Evolutionary conservation across 257 asterid species (phyloP).

Genomic region (Petunia axillaris): DNA sequence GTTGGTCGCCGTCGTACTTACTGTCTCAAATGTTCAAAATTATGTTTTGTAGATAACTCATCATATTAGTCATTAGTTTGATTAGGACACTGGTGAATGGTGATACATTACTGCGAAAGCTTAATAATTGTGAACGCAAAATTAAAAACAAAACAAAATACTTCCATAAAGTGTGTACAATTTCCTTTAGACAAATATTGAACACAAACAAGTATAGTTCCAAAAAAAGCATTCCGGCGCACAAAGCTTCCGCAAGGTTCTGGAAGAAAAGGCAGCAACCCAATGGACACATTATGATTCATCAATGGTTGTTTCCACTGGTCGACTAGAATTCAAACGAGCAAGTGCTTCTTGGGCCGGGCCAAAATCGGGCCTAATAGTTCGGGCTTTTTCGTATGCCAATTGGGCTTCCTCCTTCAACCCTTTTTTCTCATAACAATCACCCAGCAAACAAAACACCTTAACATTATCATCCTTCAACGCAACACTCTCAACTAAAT

Average conservation of each 20-base stretch:
- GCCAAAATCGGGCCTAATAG: slow-evolving; percentile 41
- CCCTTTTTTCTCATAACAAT: slow-evolving; percentile 66
- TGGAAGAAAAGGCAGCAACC: no score
- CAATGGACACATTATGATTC: no score
- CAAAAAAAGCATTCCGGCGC: no score
- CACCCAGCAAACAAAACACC: slow-evolving; percentile 60
- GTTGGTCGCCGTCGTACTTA: neutral
- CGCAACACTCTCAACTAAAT: slow-evolving; percentile 58
- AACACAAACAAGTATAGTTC: no score
- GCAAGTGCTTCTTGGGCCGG: slow-evolving; percentile 52
- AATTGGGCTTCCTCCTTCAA: slow-evolving; percentile 49
- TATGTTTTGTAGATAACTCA: neutral
- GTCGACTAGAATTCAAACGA: slow-evolving; percentile 34
- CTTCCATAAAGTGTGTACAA: no score
- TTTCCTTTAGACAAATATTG: no score
- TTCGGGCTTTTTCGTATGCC: slow-evolving; percentile 51
- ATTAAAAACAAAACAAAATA: neutral
- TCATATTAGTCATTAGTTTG: neutral
- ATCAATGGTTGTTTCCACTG: no score
- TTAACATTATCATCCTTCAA: slow-evolving; percentile 50
- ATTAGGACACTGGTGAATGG: neutral
- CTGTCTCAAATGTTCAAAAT: neutral
- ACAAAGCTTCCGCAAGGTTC: no score
- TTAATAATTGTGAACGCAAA: neutral
- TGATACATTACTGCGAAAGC: no score